These are phyloP conservation scores for Yamadazyma friedrichii DNA, from an alignment of 1,139 yeast species.

Conservation along the genomic window DNA sequence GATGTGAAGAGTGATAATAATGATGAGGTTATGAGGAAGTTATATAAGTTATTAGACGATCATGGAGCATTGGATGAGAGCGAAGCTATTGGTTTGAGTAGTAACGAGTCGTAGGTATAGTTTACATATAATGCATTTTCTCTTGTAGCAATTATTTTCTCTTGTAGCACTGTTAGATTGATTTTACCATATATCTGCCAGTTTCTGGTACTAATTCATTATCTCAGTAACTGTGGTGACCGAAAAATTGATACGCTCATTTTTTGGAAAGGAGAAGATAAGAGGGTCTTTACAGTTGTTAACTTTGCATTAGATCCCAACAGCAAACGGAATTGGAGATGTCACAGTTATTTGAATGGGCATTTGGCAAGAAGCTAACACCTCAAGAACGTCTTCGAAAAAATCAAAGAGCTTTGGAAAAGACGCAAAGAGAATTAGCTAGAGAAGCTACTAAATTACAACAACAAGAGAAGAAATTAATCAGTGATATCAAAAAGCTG, in stretches of 20 bases:
- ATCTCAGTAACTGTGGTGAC: too few relatives aligned
- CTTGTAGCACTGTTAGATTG: too few relatives aligned
- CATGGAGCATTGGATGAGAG: constrained; percentile 22
- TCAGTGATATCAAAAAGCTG: constrained; percentile 81
- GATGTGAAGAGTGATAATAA: constrained; percentile 61
- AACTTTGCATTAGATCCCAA: too few relatives aligned
- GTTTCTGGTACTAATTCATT: too few relatives aligned
- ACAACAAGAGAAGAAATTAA: constrained; percentile 84
- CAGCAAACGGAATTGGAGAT: constrained; percentile 13
- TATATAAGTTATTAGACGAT: constrained; percentile 41
- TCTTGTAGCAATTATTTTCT: too few relatives aligned
- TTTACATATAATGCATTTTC: neutral
- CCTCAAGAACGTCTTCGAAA: constrained; percentile 94
- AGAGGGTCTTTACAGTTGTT: too few relatives aligned
- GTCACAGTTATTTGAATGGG: constrained; percentile 82
- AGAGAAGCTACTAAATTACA: constrained; percentile 85
- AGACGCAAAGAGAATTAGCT: constrained; percentile 89
- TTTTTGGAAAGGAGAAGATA: too few relatives aligned
- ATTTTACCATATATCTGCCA: too few relatives aligned
- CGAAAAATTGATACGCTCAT: too few relatives aligned
- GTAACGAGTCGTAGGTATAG: constrained; percentile 18
- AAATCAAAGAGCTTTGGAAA: constrained; percentile 92
- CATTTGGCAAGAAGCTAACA: constrained; percentile 88
- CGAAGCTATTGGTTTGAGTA: constrained; percentile 15
- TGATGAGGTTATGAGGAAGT: constrained; percentile 49